These are phyloP conservation scores for Teunomyces panamensis DNA, from an alignment of 805 yeast species.

Conservation along the genomic window DNA sequence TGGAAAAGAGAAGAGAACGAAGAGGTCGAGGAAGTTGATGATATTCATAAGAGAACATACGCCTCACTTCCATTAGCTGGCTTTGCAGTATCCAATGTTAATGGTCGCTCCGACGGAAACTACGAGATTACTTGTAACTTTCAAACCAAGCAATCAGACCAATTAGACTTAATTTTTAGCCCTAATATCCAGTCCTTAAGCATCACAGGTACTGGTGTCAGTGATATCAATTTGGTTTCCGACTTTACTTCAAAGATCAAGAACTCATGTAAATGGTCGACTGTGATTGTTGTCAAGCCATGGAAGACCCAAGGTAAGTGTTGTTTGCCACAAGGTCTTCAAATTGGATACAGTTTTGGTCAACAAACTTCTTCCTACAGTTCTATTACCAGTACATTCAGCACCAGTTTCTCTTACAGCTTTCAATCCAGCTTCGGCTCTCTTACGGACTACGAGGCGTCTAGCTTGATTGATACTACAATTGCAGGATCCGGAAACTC, in stretches of 20 bases:
- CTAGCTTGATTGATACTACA: neutral
- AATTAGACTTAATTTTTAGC: conserved; percentile 12
- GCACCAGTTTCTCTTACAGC: conserved; percentile 7
- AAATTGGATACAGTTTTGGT: conserved; percentile 14
- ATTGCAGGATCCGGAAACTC: conserved; percentile 4
- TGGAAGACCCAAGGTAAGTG: conserved; percentile 13
- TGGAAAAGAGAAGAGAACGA: conserved; percentile 7
- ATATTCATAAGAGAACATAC: conserved; percentile 8
- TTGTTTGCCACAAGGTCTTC: conserved; percentile 24
- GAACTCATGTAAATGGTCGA: conserved; percentile 20
- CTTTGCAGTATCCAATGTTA: conserved; percentile 22
- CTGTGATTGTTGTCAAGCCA: conserved; percentile 19
- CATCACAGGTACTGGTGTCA: conserved; percentile 20
- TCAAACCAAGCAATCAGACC: conserved; percentile 18
- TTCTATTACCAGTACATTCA: conserved; percentile 7
- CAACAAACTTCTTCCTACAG: conserved; percentile 6
- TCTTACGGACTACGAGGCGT: conserved; percentile 5
- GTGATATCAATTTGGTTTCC: conserved; percentile 13
- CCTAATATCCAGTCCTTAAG: conserved; percentile 15
- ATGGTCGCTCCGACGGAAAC: conserved; percentile 15
- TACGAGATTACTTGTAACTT: conserved; percentile 22
- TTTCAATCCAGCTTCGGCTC: neutral
- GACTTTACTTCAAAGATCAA: conserved; percentile 11
- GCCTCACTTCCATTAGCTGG: conserved; percentile 20
- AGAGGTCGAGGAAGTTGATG: conserved; percentile 8